Percentiles rank a stretch among this genome's conserved stretches.
Conservation (phyloP, 768 basidiomycete species). For the Rhizopogon salebrosus region DNA sequence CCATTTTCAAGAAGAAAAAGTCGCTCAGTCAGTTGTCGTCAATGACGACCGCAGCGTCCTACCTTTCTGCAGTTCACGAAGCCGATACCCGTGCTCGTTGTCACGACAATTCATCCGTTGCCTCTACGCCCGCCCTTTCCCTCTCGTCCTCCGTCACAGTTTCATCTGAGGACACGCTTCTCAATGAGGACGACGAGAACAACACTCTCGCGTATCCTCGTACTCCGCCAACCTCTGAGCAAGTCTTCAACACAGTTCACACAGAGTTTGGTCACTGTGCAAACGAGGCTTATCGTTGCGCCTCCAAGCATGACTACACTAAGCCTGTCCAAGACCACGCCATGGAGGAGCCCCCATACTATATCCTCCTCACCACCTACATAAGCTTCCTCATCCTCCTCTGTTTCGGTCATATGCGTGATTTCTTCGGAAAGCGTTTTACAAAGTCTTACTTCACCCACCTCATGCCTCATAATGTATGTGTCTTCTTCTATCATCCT, state of each 20-base stretch:
- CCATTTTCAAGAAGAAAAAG: constrained; percentile 61
- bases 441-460: constrained; percentile 66
- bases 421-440: constrained; percentile 90
- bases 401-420: constrained; percentile 85
- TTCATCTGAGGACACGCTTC: constrained; percentile 62
- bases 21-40: constrained; percentile 30
- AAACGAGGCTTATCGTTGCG: constrained; percentile 67
- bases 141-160: constrained; percentile 68
- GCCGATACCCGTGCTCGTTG: constrained; percentile 65
- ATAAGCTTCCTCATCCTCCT: constrained; percentile 92
- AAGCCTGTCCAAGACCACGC: constrained; percentile 46
- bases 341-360: constrained; percentile 87
- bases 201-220: constrained; percentile 58
- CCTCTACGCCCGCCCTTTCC: constrained; percentile 68
- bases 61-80: constrained; percentile 55
- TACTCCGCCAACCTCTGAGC: constrained; percentile 75
- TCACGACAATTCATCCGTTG: constrained; percentile 37
- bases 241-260: constrained; percentile 74
- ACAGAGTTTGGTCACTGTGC: constrained; percentile 91
- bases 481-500: constrained; percentile 30
- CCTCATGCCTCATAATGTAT: constrained; percentile 77
- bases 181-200: constrained; percentile 50
- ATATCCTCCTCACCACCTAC: constrained; percentile 88
- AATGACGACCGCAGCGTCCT: constrained; percentile 51
- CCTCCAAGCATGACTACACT: constrained; percentile 49